Base-by-base conservation (phyloP, 345 rosid genomes). In the Hypericum androsaemum region DNA sequence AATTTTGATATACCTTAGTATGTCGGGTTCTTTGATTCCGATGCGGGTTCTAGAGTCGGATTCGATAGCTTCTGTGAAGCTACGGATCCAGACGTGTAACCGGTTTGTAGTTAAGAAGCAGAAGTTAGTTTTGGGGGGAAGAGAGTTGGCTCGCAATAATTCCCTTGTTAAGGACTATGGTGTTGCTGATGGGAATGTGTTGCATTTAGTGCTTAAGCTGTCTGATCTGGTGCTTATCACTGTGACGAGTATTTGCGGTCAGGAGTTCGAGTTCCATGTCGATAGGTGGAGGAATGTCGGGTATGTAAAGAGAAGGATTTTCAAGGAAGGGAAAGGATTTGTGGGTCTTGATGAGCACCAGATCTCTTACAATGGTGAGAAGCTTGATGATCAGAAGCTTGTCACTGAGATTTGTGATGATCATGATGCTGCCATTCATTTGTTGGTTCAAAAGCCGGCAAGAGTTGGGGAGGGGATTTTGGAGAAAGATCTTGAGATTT, bases 191-290 rank as follows among this genome's bases (percentile, higher is more conserved):
- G 96, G 95, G 16, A 84, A 83, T 41, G 80, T 92, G 2, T 61
- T 92, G 63, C 95, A 92, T 73, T 69, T 92, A 72, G 77, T 87
- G 37, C 79, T 87, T n/a, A 87, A 80, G 80, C 75, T 80, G 39
- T 84, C 83, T 12, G 96, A 87, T 60, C 82, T 80, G 16, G 66
- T 81, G 51, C 70, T 82, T 43, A 77, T 86, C 59, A 80, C 83
- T 43, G 88, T 83, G 22, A 69, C 67, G 32, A 81, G 96, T 8
- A 64, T 71, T 49, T 78, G 74, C 10, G 88, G 95, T 16, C 69
- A 80, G 59, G 80, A 78, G 59, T 78, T 84, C 17, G 83, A 79
- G 75, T 79, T 87, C 63, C 86, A 64, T 37, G 81, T 81, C 4
- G 84, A 82, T 71, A 72, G 96, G n/a, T 65, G 67, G 43, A 71